A percentile compares a stretch with the other conserved stretches of the same genome.
phyloP scores from a whole-genome alignment of 257 asterid genomes.

The Capsicum rhomboideum region DNA sequence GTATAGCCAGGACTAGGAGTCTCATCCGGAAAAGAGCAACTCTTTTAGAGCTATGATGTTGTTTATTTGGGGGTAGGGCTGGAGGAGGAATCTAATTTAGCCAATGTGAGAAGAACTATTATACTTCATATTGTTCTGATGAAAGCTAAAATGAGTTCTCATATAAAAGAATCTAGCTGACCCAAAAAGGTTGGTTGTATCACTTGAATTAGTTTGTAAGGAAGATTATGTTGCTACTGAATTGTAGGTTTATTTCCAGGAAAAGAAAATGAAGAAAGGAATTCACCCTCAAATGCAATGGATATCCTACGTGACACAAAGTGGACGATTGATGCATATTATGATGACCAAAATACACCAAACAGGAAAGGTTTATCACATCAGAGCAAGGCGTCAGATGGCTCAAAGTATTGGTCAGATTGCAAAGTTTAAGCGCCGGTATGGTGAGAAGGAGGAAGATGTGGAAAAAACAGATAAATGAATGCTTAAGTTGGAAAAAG shows the following conservation, averaged over 20 bases:
- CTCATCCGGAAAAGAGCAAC: not conserved
- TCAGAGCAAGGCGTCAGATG: slow-evolving; percentile 64
- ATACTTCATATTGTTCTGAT: not conserved
- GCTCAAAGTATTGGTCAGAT: slow-evolving; percentile 61
- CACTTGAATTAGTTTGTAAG: not conserved
- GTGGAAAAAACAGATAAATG: slow-evolving; percentile 22
- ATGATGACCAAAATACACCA: slow-evolving; percentile 62
- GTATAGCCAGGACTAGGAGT: not conserved
- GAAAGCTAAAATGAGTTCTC: not conserved
- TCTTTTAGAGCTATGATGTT: not conserved
- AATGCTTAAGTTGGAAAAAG: not conserved
- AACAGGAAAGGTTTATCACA: slow-evolving; percentile 58
- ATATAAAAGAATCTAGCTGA: not conserved
- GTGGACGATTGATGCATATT: slow-evolving; percentile 52
- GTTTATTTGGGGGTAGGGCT: no score
- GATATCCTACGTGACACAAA: slow-evolving; percentile 68
- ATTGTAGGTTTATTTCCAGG: slow-evolving; percentile 18
- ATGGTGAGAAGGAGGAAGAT: slow-evolving; percentile 38
- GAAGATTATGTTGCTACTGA: not conserved
- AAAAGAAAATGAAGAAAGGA: slow-evolving; percentile 53
- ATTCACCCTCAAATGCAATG: slow-evolving; percentile 73
- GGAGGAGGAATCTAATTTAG: not conserved
- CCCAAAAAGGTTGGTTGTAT: not conserved
- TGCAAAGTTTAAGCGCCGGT: slow-evolving; percentile 65
- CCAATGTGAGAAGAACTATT: not conserved